These are phyloP conservation scores for Pelargonium myrrhifolium DNA, from an alignment of 441 rosid species.

Conservation along the genomic window DNA sequence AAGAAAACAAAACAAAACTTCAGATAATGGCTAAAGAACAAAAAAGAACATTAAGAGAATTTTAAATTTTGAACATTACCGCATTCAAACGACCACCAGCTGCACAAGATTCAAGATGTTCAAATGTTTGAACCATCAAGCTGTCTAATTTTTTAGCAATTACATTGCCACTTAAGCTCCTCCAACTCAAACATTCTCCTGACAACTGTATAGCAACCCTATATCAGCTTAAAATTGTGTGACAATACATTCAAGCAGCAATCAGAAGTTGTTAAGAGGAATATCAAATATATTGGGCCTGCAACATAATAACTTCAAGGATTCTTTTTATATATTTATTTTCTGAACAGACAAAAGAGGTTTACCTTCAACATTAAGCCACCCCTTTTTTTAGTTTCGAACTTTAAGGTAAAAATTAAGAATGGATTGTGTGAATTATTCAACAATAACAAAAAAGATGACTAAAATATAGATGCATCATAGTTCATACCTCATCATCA, in stretches of 20 bases:
- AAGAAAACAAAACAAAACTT: neutral
- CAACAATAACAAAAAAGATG: neutral
- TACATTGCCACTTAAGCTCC: conserved; percentile 34
- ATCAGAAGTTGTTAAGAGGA: neutral
- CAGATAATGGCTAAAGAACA: neutral
- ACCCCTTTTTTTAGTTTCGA: neutral
- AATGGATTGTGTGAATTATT: neutral
- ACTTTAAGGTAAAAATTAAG: neutral
- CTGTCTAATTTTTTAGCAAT: conserved; percentile 62
- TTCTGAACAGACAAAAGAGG: neutral
- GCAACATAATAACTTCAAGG: neutral
- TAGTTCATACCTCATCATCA: conserved; percentile 43
- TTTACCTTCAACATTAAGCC: neutral
- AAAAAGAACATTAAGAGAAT: neutral
- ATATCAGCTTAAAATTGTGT: conserved; percentile 9
- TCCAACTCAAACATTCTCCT: conserved; percentile 32
- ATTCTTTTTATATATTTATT: neutral
- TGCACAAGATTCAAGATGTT: conserved; percentile 71
- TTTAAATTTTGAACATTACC: conserved; percentile 34
- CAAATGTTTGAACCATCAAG: conserved; percentile 62
- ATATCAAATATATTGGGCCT: neutral
- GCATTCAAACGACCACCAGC: conserved; percentile 43
- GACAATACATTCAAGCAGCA: neutral
- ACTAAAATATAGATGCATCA: neutral
- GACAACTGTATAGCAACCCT: conserved; percentile 36